Conservation (phyloP, 2,329 filamentous ascomycete genomes). For the Neonectria coccinea region DNA sequence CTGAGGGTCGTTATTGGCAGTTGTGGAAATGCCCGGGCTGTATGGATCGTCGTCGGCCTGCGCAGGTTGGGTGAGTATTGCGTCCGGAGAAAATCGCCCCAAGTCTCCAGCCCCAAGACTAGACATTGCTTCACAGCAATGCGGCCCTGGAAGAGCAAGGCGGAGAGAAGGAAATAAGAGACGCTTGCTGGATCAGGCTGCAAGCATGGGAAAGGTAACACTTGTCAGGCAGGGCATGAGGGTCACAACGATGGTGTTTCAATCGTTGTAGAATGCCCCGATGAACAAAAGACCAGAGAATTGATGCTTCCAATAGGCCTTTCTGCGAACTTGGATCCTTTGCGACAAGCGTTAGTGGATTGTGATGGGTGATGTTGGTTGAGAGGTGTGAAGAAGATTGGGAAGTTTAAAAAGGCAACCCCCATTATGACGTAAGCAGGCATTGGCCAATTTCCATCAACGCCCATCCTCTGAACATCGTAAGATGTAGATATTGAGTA, state of each 20-base stretch:
- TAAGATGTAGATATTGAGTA: not conserved
- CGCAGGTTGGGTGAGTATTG: slow-evolving; percentile 28
- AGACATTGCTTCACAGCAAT: slow-evolving; percentile 32
- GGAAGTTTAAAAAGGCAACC: slow-evolving; percentile 1
- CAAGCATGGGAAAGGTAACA: slow-evolving; percentile 39
- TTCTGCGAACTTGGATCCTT: slow-evolving; percentile 3
- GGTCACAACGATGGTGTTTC: slow-evolving; percentile 19
- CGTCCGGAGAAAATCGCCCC: slow-evolving; percentile 15
- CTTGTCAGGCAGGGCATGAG: slow-evolving; percentile 35
- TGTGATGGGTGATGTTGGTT: slow-evolving; percentile 4
- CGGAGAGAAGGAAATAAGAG: slow-evolving; percentile 10
- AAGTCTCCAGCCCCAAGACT: slow-evolving; percentile 15
- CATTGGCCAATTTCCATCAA: not conserved
- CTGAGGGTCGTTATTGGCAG: slow-evolving; percentile 19
- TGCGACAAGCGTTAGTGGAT: slow-evolving; percentile 11
- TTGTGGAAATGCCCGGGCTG: slow-evolving; percentile 29
- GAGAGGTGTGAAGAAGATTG: not conserved
- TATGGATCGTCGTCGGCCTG: slow-evolving; percentile 22
- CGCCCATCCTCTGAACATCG: not conserved
- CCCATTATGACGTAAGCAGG: slow-evolving; percentile 28
- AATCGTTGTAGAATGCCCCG: slow-evolving; percentile 21
- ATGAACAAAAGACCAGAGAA: slow-evolving; percentile 8
- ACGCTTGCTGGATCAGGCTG: slow-evolving; percentile 22
- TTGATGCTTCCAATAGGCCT: slow-evolving; percentile 7
- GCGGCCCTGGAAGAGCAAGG: slow-evolving; percentile 13